Conservation (phyloP, 495 filamentous ascomycete genomes). For the Penicillium cataractarum region DNA sequence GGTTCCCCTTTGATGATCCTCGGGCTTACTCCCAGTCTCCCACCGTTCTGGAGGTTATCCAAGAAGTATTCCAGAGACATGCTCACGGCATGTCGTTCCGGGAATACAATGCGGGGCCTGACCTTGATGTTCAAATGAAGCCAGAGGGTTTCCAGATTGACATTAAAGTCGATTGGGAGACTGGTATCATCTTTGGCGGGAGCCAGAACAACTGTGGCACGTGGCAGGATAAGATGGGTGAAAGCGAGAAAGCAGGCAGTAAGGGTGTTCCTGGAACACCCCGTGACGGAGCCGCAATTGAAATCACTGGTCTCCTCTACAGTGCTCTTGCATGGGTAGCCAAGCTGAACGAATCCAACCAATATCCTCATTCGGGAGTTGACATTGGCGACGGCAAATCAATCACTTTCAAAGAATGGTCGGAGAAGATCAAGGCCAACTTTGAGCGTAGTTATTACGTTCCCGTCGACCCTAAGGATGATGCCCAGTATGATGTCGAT, state of each 20-base stretch:
- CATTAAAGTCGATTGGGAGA: conserved; percentile 89
- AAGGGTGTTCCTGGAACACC: conserved; percentile 97
- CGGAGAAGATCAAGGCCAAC: conserved; percentile 74
- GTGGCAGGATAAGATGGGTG: conserved; percentile 99
- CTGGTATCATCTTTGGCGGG: conserved; percentile 90
- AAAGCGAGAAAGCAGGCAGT: conserved; percentile 84
- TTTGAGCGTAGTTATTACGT: conserved; percentile 93
- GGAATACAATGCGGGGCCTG: conserved; percentile 90
- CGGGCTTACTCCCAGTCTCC: conserved; percentile 84
- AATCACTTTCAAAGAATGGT: conserved; percentile 81
- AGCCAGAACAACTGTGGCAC: conserved; percentile 96
- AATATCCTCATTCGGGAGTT: conserved; percentile 74
- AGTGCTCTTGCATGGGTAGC: conserved; percentile 83
- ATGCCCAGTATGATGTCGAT: conserved; percentile 79
- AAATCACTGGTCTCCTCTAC: conserved; percentile 91
- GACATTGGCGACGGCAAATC: conserved; percentile 55
- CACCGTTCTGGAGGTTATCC: conserved; percentile 83
- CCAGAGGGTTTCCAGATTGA: conserved; percentile 89
- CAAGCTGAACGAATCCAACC: conserved; percentile 62
- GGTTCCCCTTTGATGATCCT: conserved; percentile 78
- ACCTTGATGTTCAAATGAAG: conserved; percentile 91
- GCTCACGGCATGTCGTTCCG: conserved; percentile 86
- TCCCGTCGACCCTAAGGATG: conserved; percentile 67
- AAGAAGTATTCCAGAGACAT: conserved; percentile 91
- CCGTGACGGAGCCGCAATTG: conserved; percentile 90